phyloP scores from a whole-genome alignment of 1,284 basidiomycete genomes.

The Sporisorium iseilematis-ciliati region DNA sequence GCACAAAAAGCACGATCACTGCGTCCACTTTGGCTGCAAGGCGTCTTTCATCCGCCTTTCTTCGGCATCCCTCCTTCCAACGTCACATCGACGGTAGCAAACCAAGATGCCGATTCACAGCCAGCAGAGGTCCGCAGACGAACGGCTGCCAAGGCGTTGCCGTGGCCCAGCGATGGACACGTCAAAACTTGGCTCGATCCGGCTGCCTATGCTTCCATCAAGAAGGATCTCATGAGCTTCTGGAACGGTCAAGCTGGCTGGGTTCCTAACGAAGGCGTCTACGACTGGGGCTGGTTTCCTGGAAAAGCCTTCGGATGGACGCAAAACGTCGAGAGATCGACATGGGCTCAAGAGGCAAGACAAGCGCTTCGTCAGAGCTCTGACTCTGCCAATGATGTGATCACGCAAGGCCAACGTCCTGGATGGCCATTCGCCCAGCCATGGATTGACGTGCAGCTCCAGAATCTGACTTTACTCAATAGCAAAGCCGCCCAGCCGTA shows the following conservation, averaged over 20 bases:
- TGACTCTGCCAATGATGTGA: neutral
- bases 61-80: conserved; percentile 22
- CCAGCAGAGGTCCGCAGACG: neutral
- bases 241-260: conserved; percentile 35
- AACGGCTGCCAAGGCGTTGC: neutral
- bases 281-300: conserved; percentile 45
- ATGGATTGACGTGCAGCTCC: conserved; percentile 12
- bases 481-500: conserved; percentile 11
- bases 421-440: conserved; percentile 50
- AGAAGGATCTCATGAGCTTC: conserved; percentile 20
- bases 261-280: conserved; percentile 33
- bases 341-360: conserved; percentile 22
- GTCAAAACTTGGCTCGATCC: conserved; percentile 18
- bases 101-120: conserved; percentile 8
- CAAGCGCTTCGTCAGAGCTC: neutral
- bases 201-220: conserved; percentile 18
- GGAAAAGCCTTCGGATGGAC: conserved; percentile 39
- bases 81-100: neutral
- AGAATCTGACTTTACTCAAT: conserved; percentile 5
- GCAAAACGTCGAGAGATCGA: conserved; percentile 10
- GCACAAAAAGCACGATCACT: conserved; percentile 22
- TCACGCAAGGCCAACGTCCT: conserved; percentile 4
- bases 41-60: conserved; percentile 24
- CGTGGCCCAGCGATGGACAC: conserved; percentile 39
- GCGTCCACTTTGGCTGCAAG: conserved; percentile 36